Evolutionary conservation across 345 rosid species (phyloP).

Genomic region (Gynandropsis gynandra): DNA sequence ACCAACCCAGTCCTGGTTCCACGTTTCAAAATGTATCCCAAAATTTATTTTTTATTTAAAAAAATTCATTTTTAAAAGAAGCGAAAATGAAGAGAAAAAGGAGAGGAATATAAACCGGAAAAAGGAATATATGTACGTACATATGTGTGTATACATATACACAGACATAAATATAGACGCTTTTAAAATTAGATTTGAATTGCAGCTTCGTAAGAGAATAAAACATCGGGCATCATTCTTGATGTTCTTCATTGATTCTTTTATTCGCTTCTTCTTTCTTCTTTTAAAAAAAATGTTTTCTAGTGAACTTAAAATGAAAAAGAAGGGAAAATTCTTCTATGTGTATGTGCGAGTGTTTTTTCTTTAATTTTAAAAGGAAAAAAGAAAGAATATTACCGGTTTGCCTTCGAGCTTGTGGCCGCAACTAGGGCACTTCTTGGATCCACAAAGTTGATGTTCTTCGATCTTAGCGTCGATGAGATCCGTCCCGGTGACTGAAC

Average conservation of each 20-base stretch:
- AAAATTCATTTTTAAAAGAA: conserved; percentile 4
- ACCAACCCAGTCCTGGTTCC: conserved; percentile 92
- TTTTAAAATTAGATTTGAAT: conserved; percentile 26
- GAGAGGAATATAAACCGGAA: conserved; percentile 17
- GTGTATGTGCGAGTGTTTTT: too few species aligned
- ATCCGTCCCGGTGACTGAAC: conserved; percentile 37
- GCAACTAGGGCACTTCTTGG: conserved; percentile 89
- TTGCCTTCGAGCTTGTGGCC: conserved; percentile 93
- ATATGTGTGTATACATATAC: conserved; percentile 22
- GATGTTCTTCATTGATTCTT: conserved; percentile 30
- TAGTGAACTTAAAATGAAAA: conserved; percentile 28
- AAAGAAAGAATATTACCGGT: conserved; percentile 36
- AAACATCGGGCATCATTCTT: conserved; percentile 39
- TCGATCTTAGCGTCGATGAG: conserved; percentile 83
- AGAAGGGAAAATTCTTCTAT: conserved; percentile 6
- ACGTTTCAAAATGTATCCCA: too few species aligned
- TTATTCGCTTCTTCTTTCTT: not conserved
- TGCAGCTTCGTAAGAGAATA: conserved; percentile 22
- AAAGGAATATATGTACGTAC: conserved; percentile 19
- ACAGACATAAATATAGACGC: conserved; percentile 23
- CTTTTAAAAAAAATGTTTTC: conserved; percentile 6
- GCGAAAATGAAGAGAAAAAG: conserved; percentile 13
- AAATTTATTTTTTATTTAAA: conserved; percentile 16
- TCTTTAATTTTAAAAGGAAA: not conserved
- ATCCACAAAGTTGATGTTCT: conserved; percentile 91